These are phyloP conservation scores for Patellifolia procumbens DNA, from an alignment of 179 eudicot species.

Conservation along the genomic window DNA sequence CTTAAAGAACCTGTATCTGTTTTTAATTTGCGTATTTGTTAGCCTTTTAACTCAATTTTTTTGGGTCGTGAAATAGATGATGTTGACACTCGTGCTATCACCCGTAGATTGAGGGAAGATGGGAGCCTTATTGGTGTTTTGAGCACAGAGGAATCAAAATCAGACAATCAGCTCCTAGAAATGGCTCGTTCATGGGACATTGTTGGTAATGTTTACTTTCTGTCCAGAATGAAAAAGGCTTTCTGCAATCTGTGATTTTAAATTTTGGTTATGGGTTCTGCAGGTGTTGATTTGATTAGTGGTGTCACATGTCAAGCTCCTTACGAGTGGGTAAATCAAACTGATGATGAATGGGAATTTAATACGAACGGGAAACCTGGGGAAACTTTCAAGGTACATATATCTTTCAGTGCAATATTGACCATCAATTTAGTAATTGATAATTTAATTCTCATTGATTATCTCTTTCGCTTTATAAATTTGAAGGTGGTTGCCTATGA, in stretches of 20 bases:
- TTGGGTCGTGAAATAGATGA: slow-evolving; percentile 57
- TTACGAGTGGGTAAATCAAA: slow-evolving; percentile 78
- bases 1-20: background rate
- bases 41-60: slow-evolving; percentile 7
- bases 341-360: slow-evolving; percentile 77
- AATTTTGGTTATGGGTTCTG: slow-evolving; percentile 16
- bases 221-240: background rate
- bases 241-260: background rate
- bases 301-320: slow-evolving; percentile 83
- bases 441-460: background rate
- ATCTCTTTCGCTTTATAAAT: background rate
- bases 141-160: slow-evolving; percentile 81
- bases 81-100: slow-evolving; percentile 97
- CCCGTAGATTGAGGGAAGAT: slow-evolving; percentile 90
- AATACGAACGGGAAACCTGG: slow-evolving; percentile 39
- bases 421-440: background rate
- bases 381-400: slow-evolving; percentile 65
- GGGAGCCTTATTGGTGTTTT: slow-evolving; percentile 96
- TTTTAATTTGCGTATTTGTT: background rate
- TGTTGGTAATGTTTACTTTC: slow-evolving; percentile 56
- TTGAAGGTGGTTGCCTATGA: slow-evolving; percentile 91
- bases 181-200: slow-evolving; percentile 92
- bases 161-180: slow-evolving; percentile 76
- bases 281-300: slow-evolving; percentile 93
- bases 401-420: background rate